Base-by-base conservation (phyloP, 176 grass and related monocot species). In the Cenchrus americanus region DNA sequence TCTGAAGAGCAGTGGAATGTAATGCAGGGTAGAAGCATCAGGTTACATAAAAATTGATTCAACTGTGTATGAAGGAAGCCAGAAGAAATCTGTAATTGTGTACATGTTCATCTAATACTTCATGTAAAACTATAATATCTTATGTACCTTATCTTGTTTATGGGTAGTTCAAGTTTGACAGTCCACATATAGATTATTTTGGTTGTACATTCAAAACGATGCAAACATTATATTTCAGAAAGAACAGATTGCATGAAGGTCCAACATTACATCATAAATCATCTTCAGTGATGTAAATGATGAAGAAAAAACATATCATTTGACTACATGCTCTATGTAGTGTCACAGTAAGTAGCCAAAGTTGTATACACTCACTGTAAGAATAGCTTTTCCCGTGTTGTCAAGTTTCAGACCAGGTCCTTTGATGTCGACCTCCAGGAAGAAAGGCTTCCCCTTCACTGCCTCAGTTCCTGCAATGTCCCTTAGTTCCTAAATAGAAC, bases 341-440 rank as follows among this genome's bases (percentile, higher is more conserved):
- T 23, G 37, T 69, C 9, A n/a, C 61, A 80, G 64, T 24, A 53
- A 34, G 27, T 32, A 51, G 47, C 58, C 42, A 80, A 74, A 81
- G 50, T 15, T 65, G 74, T 61, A 83, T 80, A 66, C 77, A 94
- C 94, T 88, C 87, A 95, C 93, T 7, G 91, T 98, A 69, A 98
- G 81, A 71, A 98, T 98, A 82, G 93, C 77, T 89, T 98, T 98
- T 42, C 96, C 93, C 14, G 93, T 95, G 47, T 92, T 73, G 81
- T 98, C 96, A 80, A 95, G 96, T 90, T 95, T 98, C 77, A 98
- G 71, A 70, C 93, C 92, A 49, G 96, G 93, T 14, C 92, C 96
- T 78, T 93, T 98, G 70, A 98, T 93, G 82, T 98, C 96, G 21
- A 69, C 64, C 93, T 98, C 96, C 63, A 98, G 77, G 85, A 98